Evolutionary conservation across 371 early-diverging fungal species (phyloP).

Genomic region (Gilbertella persicaria): DNA sequence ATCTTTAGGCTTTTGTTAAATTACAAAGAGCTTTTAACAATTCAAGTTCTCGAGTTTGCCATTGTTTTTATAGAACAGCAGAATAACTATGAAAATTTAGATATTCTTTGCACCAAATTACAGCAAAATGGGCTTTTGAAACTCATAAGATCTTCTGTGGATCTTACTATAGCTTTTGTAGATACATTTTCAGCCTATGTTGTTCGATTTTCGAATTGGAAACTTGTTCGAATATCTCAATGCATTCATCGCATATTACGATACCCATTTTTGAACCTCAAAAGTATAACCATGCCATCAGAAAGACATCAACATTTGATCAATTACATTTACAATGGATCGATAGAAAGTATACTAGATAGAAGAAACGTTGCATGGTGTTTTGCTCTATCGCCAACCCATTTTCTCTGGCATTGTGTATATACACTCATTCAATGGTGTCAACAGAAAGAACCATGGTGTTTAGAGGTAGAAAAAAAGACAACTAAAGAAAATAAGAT

Average conservation of each 20-base stretch:
- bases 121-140: constrained; percentile 2
- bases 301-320: not conserved
- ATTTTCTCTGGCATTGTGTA: constrained; percentile 2
- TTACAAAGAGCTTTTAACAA: constrained; percentile 9
- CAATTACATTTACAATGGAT: constrained; percentile 1
- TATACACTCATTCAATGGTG: constrained; percentile 7
- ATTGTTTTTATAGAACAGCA: not conserved
- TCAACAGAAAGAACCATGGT: constrained; percentile 9
- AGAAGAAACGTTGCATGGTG: constrained; percentile 15
- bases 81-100: not conserved
- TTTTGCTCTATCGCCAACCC: not conserved
- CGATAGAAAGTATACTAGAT: not conserved
- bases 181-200: not conserved
- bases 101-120: not conserved
- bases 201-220: constrained; percentile 5
- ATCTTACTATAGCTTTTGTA: not conserved
- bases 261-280: not conserved
- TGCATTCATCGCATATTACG: not conserved
- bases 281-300: not conserved
- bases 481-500: not conserved
- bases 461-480: constrained; percentile 4
- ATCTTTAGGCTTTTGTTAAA: constrained; percentile 5
- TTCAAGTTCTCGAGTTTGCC: constrained; percentile 8
- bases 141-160: not conserved
- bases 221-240: constrained; percentile 4